Percentiles rank a stretch among this genome's conserved stretches.
These are phyloP conservation scores for Gynochthodes officinalis DNA, from an alignment of 257 asterid genomes.

Conservation along the genomic window DNA sequence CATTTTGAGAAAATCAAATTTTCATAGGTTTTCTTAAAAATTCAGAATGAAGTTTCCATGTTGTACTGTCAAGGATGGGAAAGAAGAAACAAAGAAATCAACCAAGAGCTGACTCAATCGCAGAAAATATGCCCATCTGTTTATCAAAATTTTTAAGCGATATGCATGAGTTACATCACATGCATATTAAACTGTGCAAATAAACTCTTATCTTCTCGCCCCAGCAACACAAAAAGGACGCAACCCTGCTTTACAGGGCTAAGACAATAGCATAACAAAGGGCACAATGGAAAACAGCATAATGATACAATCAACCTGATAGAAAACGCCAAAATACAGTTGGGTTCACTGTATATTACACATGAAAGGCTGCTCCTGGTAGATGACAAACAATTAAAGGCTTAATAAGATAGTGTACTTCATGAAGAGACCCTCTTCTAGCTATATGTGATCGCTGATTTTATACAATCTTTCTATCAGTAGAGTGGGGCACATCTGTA, in stretches of 20 bases:
- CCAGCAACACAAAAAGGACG: slow-evolving; percentile 20
- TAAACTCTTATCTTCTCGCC: slow-evolving; percentile 4
- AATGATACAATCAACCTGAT: slow-evolving; percentile 34
- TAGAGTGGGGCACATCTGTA: slow-evolving; percentile 63
- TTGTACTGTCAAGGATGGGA: background rate
- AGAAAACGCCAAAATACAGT: slow-evolving; percentile 75
- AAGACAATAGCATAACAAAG: slow-evolving; percentile 32
- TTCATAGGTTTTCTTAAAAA: too few species aligned
- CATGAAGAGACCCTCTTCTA: slow-evolving; percentile 30
- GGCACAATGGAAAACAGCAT: slow-evolving; percentile 26
- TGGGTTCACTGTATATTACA: slow-evolving; percentile 81
- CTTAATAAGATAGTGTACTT: slow-evolving; percentile 41
- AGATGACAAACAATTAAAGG: slow-evolving; percentile 66
- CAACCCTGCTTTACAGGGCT: slow-evolving; percentile 35
- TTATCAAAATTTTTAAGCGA: background rate
- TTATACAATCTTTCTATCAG: slow-evolving; percentile 56
- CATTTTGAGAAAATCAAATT: too few species aligned
- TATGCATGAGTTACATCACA: background rate
- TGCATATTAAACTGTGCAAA: background rate
- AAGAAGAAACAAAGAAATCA: background rate
- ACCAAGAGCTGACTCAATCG: too few species aligned
- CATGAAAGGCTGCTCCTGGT: slow-evolving; percentile 83
- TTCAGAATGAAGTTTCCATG: too few species aligned
- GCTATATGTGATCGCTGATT: slow-evolving; percentile 56
- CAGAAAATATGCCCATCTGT: too few species aligned